These are phyloP conservation scores for Metschnikowia henanensis DNA, from an alignment of 805 yeast species.

Conservation along the genomic window DNA sequence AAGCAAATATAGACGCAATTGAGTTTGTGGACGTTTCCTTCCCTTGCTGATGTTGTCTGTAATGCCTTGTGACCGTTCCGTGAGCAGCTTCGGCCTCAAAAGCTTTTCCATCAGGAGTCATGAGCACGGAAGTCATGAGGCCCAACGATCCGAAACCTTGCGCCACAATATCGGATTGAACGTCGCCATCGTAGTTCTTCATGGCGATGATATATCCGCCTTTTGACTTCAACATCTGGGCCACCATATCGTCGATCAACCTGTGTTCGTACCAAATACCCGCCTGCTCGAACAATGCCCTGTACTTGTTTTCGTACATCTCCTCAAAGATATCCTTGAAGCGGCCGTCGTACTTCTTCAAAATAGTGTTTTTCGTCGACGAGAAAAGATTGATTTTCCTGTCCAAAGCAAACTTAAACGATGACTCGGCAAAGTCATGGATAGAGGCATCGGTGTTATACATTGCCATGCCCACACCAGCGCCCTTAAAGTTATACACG, in stretches of 20 bases:
- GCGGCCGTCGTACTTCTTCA: slow-evolving; percentile 80
- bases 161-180: slow-evolving; percentile 81
- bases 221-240: slow-evolving; percentile 82
- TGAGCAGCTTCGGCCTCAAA: slow-evolving; percentile 87
- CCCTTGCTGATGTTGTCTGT: slow-evolving; percentile 78
- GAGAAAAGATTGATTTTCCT: slow-evolving; percentile 64
- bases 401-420: slow-evolving; percentile 70
- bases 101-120: slow-evolving; percentile 85
- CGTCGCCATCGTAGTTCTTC: slow-evolving; percentile 87
- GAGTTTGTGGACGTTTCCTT: slow-evolving; percentile 84
- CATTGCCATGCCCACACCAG: slow-evolving; percentile 82
- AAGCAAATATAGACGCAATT: slow-evolving; percentile 82
- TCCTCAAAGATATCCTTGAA: slow-evolving; percentile 79
- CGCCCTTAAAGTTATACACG: slow-evolving; percentile 61
- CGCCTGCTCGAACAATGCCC: slow-evolving; percentile 52
- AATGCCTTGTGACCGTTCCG: slow-evolving; percentile 87
- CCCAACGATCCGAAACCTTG: slow-evolving; percentile 87
- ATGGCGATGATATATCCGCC: slow-evolving; percentile 82
- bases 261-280: slow-evolving; percentile 79
- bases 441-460: slow-evolving; percentile 82
- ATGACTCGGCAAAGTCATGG: slow-evolving; percentile 74
- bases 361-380: slow-evolving; percentile 78
- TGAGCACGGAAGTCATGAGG: slow-evolving; percentile 78
- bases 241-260: slow-evolving; percentile 85
- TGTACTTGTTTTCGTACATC: slow-evolving; percentile 58